These are phyloP conservation scores for Aspergillus fructus DNA, from an alignment of 2,329 filamentous ascomycete species.

Conservation along the genomic window DNA sequence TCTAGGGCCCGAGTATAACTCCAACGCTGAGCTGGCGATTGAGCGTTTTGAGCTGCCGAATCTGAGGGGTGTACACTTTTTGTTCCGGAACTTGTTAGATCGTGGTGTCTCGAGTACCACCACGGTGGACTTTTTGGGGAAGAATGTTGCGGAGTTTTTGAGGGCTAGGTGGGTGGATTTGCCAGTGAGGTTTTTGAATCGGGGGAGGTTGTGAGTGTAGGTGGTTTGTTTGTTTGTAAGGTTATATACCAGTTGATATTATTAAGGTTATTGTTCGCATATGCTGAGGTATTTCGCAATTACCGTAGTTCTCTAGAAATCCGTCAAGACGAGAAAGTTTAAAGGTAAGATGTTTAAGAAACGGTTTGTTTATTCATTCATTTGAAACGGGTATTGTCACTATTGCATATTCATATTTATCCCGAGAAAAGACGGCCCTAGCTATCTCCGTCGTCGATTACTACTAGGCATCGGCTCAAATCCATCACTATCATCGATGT, in stretches of 20 bases:
- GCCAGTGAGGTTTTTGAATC: slow-evolving; percentile 31
- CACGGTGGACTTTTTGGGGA: slow-evolving; percentile 38
- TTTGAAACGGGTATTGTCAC: not conserved
- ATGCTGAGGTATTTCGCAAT: no score
- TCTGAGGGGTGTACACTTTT: slow-evolving; percentile 38
- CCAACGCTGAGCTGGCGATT: slow-evolving; percentile 25
- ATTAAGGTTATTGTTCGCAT: no score
- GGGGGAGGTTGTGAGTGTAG: slow-evolving; percentile 22
- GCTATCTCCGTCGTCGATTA: slow-evolving; percentile 25
- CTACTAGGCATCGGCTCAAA: slow-evolving; percentile 43
- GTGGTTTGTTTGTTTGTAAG: no score
- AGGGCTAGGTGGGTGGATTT: slow-evolving; percentile 34
- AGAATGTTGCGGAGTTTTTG: slow-evolving; percentile 39
- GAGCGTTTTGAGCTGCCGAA: slow-evolving; percentile 50
- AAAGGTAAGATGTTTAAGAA: not conserved
- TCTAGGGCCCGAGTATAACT: slow-evolving; percentile 24
- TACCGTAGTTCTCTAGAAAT: not conserved
- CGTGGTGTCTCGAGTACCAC: slow-evolving; percentile 33
- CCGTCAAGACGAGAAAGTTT: not conserved
- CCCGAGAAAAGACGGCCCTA: not conserved
- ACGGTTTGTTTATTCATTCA: not conserved
- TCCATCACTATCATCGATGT: slow-evolving; percentile 46
- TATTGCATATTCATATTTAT: not conserved
- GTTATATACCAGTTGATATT: no score
- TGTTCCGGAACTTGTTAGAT: slow-evolving; percentile 37